phyloP scores from a whole-genome alignment of 140 eudicot genomes.

The Anethum foeniculum region DNA sequence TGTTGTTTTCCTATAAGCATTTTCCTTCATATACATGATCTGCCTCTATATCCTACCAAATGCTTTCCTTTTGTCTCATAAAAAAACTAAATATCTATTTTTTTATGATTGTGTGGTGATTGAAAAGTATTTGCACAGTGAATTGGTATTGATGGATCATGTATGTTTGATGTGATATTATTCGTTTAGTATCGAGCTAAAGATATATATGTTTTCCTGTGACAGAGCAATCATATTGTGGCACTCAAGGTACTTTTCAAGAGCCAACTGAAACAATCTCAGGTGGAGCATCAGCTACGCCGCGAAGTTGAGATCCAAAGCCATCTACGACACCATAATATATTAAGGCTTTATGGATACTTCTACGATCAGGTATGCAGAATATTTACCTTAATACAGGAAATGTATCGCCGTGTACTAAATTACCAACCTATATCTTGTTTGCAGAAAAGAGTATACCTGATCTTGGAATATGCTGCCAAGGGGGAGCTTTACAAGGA shows the following conservation, averaged over 20 bases:
- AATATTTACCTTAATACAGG: background rate
- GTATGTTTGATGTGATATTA: background rate
- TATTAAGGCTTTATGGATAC: slow-evolving; percentile 83
- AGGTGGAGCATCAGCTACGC: slow-evolving; percentile 96
- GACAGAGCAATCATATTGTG: slow-evolving; percentile 90
- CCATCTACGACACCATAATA: slow-evolving; percentile 94
- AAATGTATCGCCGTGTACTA: background rate
- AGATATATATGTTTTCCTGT: slow-evolving; percentile 7
- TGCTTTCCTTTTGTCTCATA: background rate
- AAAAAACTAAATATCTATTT: background rate
- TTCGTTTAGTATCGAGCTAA: background rate
- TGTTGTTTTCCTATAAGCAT: background rate
- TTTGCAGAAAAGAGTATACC: slow-evolving; percentile 83
- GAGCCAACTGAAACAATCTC: slow-evolving; percentile 89
- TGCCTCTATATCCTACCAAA: background rate
- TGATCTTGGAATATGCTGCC: slow-evolving; percentile 95
- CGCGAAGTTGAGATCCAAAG: slow-evolving; percentile 99
- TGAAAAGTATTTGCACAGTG: background rate
- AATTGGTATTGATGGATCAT: background rate
- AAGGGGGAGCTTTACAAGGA: slow-evolving; percentile 98
- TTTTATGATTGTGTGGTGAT: background rate
- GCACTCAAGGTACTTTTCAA: slow-evolving; percentile 90
- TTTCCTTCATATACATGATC: background rate
- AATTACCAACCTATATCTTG: slow-evolving; percentile 5
- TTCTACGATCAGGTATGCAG: slow-evolving; percentile 78